Base-by-base conservation (phyloP, 2,329 filamentous ascomycete species). In the Monilinia fructigena region DNA sequence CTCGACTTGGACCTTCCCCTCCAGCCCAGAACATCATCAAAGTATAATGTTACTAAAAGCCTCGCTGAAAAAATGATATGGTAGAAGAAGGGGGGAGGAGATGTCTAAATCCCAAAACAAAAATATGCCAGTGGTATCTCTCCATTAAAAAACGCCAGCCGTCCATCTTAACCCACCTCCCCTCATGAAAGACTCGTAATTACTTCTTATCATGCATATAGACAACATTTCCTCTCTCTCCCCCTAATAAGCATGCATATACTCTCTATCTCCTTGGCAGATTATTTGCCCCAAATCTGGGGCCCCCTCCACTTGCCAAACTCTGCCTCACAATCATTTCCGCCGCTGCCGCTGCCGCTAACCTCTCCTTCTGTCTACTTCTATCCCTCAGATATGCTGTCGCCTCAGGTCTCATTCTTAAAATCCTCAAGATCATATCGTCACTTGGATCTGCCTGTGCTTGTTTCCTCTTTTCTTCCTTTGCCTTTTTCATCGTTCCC, bases 371-470 rank as follows among this genome's bases (percentile, higher is more conserved):
- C 77, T 99, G 95, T 70, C 95, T 85, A 76, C 92, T 93, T 53
- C 95, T 83, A 77, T 98, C 94, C 74, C 91, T 92, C 68, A 99
- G 82, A 78, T 99, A 99, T 45, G 86, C 81, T 59, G 88, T 85
- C 3, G 95, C 95, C 79, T 98, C 95, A 2, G 93, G 92, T 56
- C 95, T 84, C 95, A 99, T 99, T 62, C 95, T 85, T 71, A 99
- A 79, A 71, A 99, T 99, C 26, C 95, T 85, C 73, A 99, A 79
- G 71, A 99, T 98, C 91, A 98, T 98, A 76, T 99, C 95, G 77
- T 99, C 95, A 76, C 90, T 97, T 1, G 95, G 94, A 76, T 98
- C 95, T 1, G 95, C 94, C 76, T 99, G 95, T 1, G 93, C 92
- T 77, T 98, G 94, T 73, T 93, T 93, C 70, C 95, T 85, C 81